A percentile compares a stretch with the other conserved stretches of the same genome.
These are phyloP conservation scores for Aspergillus viridinutans DNA, from an alignment of 2,329 filamentous ascomycete species.

Conservation along the genomic window DNA sequence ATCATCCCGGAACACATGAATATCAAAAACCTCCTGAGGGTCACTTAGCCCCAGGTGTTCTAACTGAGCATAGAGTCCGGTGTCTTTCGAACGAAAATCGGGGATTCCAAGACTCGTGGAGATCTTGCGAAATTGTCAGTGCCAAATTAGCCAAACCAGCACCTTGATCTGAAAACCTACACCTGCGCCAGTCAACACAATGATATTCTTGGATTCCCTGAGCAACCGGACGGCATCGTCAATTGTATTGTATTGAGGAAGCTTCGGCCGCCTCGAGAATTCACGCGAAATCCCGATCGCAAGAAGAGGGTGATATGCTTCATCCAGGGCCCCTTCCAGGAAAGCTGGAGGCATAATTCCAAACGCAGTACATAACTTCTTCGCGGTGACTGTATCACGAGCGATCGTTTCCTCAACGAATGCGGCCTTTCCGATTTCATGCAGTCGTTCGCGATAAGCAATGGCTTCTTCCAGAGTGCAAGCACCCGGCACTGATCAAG, in stretches of 20 bases:
- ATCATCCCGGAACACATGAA: conserved; percentile 77
- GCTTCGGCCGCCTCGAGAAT: conserved; percentile 74
- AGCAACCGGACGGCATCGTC: conserved; percentile 82
- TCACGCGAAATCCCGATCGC: conserved; percentile 75
- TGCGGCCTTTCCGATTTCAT: conserved; percentile 68
- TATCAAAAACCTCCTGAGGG: conserved; percentile 94
- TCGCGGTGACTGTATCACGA: conserved; percentile 66
- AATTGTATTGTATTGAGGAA: conserved; percentile 74
- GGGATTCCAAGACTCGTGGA: conserved; percentile 95
- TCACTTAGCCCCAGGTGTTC: conserved; percentile 72
- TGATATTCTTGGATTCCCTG: conserved; percentile 70
- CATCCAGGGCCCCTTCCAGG: conserved; percentile 68
- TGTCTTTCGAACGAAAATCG: conserved; percentile 92
- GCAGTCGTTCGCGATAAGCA: conserved; percentile 65
- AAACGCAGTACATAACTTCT: conserved; percentile 83
- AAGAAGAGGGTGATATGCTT: conserved; percentile 70
- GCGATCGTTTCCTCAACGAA: conserved; percentile 72
- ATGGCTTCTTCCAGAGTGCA: conserved; percentile 68
- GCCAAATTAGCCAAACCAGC: background rate
- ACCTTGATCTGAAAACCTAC: conserved; percentile 29
- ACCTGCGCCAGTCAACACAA: conserved; percentile 91
- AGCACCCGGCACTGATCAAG: conserved; percentile 42
- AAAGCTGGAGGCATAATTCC: conserved; percentile 69
- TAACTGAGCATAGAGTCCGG: conserved; percentile 83
- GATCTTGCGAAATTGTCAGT: conserved; percentile 49